Base-by-base conservation (phyloP, 352 stramenopile genomes). In the Phytophthora kernoviae region DNA sequence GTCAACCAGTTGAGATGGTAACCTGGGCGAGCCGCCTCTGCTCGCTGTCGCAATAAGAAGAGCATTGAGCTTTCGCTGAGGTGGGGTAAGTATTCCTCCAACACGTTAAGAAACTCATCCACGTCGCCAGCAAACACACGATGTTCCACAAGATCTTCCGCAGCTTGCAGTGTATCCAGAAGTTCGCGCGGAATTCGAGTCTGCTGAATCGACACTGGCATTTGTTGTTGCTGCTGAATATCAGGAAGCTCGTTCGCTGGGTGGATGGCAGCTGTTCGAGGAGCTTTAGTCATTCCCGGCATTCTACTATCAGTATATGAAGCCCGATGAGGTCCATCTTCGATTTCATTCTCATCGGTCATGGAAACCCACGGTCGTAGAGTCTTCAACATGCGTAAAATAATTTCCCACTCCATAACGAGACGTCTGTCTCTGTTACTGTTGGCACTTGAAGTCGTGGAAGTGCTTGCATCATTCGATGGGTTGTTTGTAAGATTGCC, bases 361-460 rank as follows among this genome's bases (percentile, higher is more conserved):
- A 74, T 72, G 1, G 80, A 86, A 9, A 95, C 63, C 86, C 86
- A 95, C 36, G 86, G 79, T 0, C 80, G 75, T 24, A 96, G 46
- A 11, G 69, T 65, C 6, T 62, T 60, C 18, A 96, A 74, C 70
- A 93, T 94, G 4, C 83, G 81, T 14, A 94, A 66, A 46, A 96
- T 90, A 49, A 96, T 84, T 43, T 91, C 84, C 87, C 87, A 96
- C 59, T 96, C 87, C 39, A 93, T 81, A 18, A 83, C 68, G 20
- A 93, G 48, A 26, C 65, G 66, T 44, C 68, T 78, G 27, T 77
- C 72, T 2, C 43, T 54, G 11, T 45, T 54, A 36, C 1, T 54
- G 12, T 26, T 66, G 4, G 36, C 8, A 17, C 4, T 55, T 4
- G 58, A 22, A 10, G 21, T 48, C 15, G n/a, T 39, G 26, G 36